These are phyloP conservation scores for Calonectria naviculata DNA, from an alignment of 2,329 filamentous ascomycete genomes.

Conservation along the genomic window DNA sequence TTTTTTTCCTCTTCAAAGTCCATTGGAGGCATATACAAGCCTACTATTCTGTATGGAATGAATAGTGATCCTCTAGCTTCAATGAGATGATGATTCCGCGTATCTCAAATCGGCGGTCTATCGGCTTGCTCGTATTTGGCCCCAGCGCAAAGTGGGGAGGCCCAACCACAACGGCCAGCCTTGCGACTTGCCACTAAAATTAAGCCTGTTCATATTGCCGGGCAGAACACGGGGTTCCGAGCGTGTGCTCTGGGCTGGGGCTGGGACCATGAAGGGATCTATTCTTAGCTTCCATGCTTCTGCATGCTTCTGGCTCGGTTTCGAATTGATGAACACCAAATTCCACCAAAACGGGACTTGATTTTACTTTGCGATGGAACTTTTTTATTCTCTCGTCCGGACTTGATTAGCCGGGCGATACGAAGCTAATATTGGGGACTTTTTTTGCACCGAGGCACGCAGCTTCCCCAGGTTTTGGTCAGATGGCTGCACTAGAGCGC, in stretches of 20 bases:
- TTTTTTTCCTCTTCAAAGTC: too few relatives aligned
- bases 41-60: background rate
- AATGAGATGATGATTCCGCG: background rate
- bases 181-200: background rate
- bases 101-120: background rate
- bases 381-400: background rate
- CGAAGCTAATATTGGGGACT: background rate
- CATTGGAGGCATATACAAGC: background rate
- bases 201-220: background rate
- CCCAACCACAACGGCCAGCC: background rate
- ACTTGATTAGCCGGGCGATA: background rate
- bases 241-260: background rate
- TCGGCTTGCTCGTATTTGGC: background rate
- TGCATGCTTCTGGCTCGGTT: background rate
- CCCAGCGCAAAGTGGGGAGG: background rate
- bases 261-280: background rate
- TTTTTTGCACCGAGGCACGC: background rate
- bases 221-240: background rate
- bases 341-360: background rate
- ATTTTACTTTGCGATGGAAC: background rate
- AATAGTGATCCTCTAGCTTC: background rate
- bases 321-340: background rate
- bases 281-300: background rate
- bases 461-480: background rate
- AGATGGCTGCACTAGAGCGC: background rate